These are phyloP conservation scores for Nymphaea colorata DNA, from an alignment of 164 flowering plant species.

Conservation along the genomic window DNA sequence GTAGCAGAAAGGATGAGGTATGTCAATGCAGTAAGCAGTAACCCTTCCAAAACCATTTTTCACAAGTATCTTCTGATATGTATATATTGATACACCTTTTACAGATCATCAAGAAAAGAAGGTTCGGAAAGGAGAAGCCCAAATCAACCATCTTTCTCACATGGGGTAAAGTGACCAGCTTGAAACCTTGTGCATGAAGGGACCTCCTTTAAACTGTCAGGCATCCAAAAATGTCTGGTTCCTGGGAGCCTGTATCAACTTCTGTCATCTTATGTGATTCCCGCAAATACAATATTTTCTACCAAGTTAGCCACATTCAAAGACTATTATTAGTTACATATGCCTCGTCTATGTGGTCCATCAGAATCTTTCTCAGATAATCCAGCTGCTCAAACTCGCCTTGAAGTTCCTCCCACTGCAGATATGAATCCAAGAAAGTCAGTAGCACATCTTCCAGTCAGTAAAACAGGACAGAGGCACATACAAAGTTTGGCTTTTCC, in stretches of 20 bases:
- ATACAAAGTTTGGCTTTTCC: neutral
- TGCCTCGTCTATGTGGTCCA: conserved; percentile 15
- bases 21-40: neutral
- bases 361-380: conserved; percentile 52
- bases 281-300: neutral
- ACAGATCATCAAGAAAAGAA: neutral
- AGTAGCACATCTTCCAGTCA: neutral
- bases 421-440: neutral
- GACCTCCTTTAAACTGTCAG: neutral
- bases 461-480: neutral
- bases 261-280: neutral
- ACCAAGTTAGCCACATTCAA: neutral
- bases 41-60: neutral
- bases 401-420: conserved; percentile 88
- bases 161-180: neutral
- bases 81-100: neutral
- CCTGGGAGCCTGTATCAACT: no score
- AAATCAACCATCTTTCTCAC: neutral
- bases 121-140: neutral
- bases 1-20: neutral
- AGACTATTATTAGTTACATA: neutral
- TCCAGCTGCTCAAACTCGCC: conserved; percentile 73
- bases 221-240: neutral
- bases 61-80: neutral
- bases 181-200: neutral